Evolutionary conservation across 495 filamentous ascomycete species (phyloP), one percentile per base, ranked within the genome.

Genomic region (Cladorrhinum samala): DNA sequence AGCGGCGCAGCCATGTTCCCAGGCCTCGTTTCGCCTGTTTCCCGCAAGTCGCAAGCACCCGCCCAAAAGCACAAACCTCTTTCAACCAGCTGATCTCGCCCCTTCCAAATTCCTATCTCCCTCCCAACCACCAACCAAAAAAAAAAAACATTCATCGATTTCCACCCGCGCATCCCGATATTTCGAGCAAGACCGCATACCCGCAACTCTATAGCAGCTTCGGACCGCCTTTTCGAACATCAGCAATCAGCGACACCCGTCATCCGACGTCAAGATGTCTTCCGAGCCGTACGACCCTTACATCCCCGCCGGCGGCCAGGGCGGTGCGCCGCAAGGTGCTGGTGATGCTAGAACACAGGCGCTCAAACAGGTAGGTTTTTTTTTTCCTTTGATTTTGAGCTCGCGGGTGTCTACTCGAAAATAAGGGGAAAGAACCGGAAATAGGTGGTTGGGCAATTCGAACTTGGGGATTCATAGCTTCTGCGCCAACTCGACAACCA

Each of bases 221-320:
- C n/a, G 27, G 16, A 14, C 16, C 14, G 14, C 45, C 23, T 47
- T 30, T 27, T 47, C 16, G 17, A n/a, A 14, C 44, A 36, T 50
- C 45, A 52, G 36, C 16, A 47, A 24, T 36, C 14, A 33, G 18
- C 49, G 17, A 18, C 52, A 25, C 44, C 44, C 17, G 44, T 36
- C 57, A 30, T 36, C 42, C 50, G 37, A 42, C 42, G 20, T 39
- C 51, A 61, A 53, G 25, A 88, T 89, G 86, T 77, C 85, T 70
- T 50, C 51, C 27, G 81, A 80, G 65, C 89, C 89, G 50, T 95
- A 95, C 71, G 90, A 95, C 68, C 90, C 90, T 41, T 95, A 94
- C 73, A 92, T 93, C 66, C 90, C 90, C 56, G 79, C 79, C 57
- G 83, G 80, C 63, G 77, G 77, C 66, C 71, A 69, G 54, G 70